Base-by-base conservation (phyloP, 345 rosid genomes). In the Geranium brycei region DNA sequence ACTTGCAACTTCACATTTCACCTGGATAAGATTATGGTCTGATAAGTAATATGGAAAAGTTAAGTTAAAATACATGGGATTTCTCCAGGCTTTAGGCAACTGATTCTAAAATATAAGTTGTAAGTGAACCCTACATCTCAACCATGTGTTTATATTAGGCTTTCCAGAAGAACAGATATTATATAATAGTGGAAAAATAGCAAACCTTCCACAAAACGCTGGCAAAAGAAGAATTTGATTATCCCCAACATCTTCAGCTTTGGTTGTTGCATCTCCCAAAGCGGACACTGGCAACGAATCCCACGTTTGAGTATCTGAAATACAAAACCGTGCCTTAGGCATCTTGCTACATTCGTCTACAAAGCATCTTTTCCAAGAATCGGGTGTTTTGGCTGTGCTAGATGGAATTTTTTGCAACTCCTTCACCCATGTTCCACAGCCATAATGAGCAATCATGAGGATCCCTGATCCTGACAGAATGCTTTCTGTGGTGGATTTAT, bases 401-500 rank as follows among this genome's bases (percentile, higher is more conserved):
- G 68, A 68, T 61, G 53, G 57, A 60, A 51, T 17, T 66, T 62
- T 31, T 3, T 69, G 61, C 58, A 91, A 67, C 31, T 65, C 77
- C 72, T 73, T 85, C 30, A 66, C 71, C 96, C 96, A 89, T 31
- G 96, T 89, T 77, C 98, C 98, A 67, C 86, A 80, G 68, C 91
- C 92, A 67, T 62, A 61, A 75, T 87, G 92, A 51, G 93, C 76
- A 62, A 83, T 69, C 98, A 91, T 83, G 59, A 85, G n/a, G 35
- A 80, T 75, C 60, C 96, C 98, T 0, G 71, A 67, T 61, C 68
- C 68, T 18, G 73, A 62, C 12, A 60, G 62, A 23, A 32, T 17
- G 68, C 69, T 64, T 68, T 76, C 74, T 32, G 64, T 3, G 28
- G 28, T 23, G 51, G 82, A 71, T 17, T 18, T 62, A 70, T 32